phyloP scores from a whole-genome alignment of 2,329 filamentous ascomycete species.

The Dothideomycetes sp. region DNA sequence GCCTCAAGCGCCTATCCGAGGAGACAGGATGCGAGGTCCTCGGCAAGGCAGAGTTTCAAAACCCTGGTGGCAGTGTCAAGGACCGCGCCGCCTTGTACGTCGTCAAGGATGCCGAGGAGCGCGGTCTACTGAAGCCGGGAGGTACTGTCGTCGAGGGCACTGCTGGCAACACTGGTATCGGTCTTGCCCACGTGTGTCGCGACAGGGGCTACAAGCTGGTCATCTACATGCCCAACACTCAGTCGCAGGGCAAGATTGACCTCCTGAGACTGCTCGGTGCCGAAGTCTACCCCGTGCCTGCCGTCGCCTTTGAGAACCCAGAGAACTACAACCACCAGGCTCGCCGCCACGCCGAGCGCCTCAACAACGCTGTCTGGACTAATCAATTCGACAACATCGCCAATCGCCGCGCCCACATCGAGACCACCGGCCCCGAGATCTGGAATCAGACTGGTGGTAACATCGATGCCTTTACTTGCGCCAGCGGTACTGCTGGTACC shows the following conservation, averaged over 20 bases:
- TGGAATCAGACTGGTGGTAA: slow-evolving; percentile 83
- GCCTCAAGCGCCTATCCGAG: slow-evolving; percentile 75
- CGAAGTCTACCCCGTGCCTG: slow-evolving; percentile 91
- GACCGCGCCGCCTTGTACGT: slow-evolving; percentile 93
- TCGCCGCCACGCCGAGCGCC: slow-evolving; percentile 69
- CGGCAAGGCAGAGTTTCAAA: slow-evolving; percentile 97
- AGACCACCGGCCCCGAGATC: slow-evolving; percentile 95
- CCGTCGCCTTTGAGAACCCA: slow-evolving; percentile 89
- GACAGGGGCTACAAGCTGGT: slow-evolving; percentile 86
- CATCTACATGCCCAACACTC: slow-evolving; percentile 99
- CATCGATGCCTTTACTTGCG: slow-evolving; percentile 89
- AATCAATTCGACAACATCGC: slow-evolving; percentile 98
- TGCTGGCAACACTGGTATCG: slow-evolving; percentile 95
- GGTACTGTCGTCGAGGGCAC: slow-evolving; percentile 96
- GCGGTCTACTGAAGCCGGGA: slow-evolving; percentile 67
- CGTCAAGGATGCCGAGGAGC: slow-evolving; percentile 85
- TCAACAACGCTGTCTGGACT: slow-evolving; percentile 92
- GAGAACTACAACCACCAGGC: slow-evolving; percentile 98
- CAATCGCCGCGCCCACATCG: slow-evolving; percentile 86
- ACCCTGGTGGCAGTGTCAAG: slow-evolving; percentile 92
- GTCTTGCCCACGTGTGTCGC: slow-evolving; percentile 90
- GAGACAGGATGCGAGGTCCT: slow-evolving; percentile 89
- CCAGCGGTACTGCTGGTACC: slow-evolving; percentile 86
- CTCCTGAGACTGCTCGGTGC: slow-evolving; percentile 81
- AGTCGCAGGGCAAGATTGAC: slow-evolving; percentile 96